Evolutionary conservation across 441 rosid genomes (phyloP).

Genomic region (Bruguiera hainesii): DNA sequence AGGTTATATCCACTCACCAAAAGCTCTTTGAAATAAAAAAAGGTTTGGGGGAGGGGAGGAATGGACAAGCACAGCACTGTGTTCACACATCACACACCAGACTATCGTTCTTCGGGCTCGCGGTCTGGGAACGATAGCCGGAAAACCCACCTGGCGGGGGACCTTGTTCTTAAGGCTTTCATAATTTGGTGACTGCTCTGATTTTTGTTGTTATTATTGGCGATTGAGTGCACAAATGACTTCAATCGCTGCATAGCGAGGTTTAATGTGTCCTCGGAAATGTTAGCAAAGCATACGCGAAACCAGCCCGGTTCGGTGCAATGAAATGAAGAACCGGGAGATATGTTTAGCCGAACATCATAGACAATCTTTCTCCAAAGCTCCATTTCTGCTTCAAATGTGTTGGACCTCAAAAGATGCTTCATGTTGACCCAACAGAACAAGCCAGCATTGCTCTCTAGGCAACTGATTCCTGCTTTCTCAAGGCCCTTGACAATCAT

Average conservation of each 20-base stretch:
- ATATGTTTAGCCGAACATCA: conserved; percentile 76
- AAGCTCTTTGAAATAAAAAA: conserved; percentile 17
- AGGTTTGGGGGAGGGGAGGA: background rate
- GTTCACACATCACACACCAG: conserved; percentile 30
- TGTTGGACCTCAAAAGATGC: conserved; percentile 61
- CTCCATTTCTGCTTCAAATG: conserved; percentile 79
- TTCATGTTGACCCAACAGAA: conserved; percentile 97
- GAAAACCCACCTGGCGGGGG: conserved; percentile 73
- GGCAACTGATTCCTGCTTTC: conserved; percentile 57
- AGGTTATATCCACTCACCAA: conserved; percentile 22
- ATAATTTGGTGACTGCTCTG: conserved; percentile 39
- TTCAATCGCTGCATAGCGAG: conserved; percentile 65
- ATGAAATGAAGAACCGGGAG: conserved; percentile 91
- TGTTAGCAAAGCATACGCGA: conserved; percentile 89
- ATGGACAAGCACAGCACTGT: background rate
- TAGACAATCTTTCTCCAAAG: conserved; percentile 86
- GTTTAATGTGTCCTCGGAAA: conserved; percentile 71
- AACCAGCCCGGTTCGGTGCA: conserved; percentile 96
- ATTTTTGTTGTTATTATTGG: conserved; percentile 9
- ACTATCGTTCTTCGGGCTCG: conserved; percentile 70
- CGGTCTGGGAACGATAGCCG: conserved; percentile 67
- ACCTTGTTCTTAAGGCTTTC: conserved; percentile 48
- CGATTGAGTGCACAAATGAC: conserved; percentile 50
- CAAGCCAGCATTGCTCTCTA: conserved; percentile 80
- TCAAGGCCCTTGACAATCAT: conserved; percentile 70